These are phyloP conservation scores for Yamadazyma epiphylla DNA, from an alignment of 1,139 yeast genomes.

Conservation along the genomic window DNA sequence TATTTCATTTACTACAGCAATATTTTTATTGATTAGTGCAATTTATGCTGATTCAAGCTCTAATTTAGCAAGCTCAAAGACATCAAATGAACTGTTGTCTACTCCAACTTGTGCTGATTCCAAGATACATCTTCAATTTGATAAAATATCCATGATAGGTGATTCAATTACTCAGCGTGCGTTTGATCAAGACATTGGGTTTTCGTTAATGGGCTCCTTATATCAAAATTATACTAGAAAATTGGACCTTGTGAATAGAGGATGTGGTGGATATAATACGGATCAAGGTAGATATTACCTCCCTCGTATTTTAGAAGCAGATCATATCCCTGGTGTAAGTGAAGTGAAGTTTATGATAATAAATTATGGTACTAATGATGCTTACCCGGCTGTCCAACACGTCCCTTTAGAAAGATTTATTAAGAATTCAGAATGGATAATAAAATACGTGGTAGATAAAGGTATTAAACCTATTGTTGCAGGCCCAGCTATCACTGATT, in stretches of 20 bases:
- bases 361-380: constrained; percentile 77
- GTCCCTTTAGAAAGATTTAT: constrained; percentile 49
- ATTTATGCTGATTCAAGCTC: too few species aligned
- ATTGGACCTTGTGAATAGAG: constrained; percentile 56
- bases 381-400: constrained; percentile 47
- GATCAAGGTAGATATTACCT: constrained; percentile 45
- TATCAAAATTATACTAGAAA: constrained; percentile 53
- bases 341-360: constrained; percentile 45
- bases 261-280: constrained; percentile 61
- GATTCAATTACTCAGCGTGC: constrained; percentile 65
- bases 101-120: too few species aligned
- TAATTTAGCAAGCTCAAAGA: too few species aligned
- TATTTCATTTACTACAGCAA: too few species aligned
- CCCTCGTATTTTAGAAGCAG: constrained; percentile 44
- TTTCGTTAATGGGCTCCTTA: too few species aligned
- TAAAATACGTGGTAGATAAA: constrained; percentile 29
- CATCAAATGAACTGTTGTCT: too few species aligned
- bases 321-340: constrained; percentile 24
- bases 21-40: too few species aligned
- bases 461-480: constrained; percentile 52
- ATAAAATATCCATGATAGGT: too few species aligned
- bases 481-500: constrained; percentile 62
- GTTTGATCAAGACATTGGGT: constrained; percentile 33
- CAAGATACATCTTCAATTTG: too few species aligned
- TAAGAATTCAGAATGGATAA: constrained; percentile 42